Conservation (phyloP, 495 filamentous ascomycete species). For the Aspergillus campestris region DNA sequence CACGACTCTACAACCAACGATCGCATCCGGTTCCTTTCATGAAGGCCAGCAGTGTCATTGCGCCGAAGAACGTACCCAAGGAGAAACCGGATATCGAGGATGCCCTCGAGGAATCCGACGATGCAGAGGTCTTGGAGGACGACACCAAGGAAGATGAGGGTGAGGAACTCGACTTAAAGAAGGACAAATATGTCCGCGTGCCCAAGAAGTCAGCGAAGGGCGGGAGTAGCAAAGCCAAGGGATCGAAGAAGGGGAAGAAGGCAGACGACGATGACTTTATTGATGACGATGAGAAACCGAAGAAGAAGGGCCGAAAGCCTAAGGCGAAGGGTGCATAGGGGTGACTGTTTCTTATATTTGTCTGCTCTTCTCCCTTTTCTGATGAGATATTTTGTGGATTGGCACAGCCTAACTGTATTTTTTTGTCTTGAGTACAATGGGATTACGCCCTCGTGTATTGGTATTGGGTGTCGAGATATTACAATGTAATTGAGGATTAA, state of each 20-base stretch:
- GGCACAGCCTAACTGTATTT: no score
- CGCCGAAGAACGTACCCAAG: slow-evolving; percentile 59
- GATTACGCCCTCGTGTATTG: no score
- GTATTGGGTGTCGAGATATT: no score
- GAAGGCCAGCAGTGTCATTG: slow-evolving; percentile 72
- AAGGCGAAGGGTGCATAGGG: slow-evolving; percentile 30
- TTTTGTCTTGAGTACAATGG: no score
- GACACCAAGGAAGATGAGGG: slow-evolving; percentile 56
- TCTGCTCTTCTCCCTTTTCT: neutral
- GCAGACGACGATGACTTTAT: slow-evolving; percentile 30
- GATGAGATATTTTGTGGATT: no score
- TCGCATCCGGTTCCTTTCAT: slow-evolving; percentile 93
- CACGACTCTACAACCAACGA: slow-evolving; percentile 75
- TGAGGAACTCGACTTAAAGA: slow-evolving; percentile 70
- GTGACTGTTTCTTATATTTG: slow-evolving; percentile 5
- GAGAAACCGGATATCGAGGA: slow-evolving; percentile 93
- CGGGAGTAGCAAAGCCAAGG: slow-evolving; percentile 26
- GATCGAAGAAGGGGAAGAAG: slow-evolving; percentile 49
- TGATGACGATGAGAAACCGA: slow-evolving; percentile 45
- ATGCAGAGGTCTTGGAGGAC: slow-evolving; percentile 51
- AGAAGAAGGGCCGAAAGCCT: slow-evolving; percentile 39
- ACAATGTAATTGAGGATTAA: no score
- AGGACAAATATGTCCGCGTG: slow-evolving; percentile 92
- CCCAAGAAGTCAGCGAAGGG: slow-evolving; percentile 57
- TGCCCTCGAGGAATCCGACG: slow-evolving; percentile 87